Conservation (phyloP, 192 early-diverging fungal species). For the Rhizophagus sp. region DNA sequence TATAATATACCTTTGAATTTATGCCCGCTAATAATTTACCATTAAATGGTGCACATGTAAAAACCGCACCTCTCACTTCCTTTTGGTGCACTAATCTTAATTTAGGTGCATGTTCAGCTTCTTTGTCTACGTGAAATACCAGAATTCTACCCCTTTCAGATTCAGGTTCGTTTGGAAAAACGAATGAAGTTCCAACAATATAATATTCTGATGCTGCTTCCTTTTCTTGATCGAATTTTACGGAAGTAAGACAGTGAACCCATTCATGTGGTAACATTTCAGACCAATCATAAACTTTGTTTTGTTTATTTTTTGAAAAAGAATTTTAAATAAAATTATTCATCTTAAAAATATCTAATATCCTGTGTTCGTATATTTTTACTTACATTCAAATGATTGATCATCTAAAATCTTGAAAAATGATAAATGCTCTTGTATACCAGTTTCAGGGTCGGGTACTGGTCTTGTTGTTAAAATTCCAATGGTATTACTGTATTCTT, state of each 20-base stretch:
- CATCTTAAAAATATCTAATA: background rate
- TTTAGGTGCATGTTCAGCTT: constrained; percentile 44
- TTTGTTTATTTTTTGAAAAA: background rate
- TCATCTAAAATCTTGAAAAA: constrained; percentile 70
- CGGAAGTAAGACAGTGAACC: constrained; percentile 45
- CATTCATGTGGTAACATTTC: constrained; percentile 34
- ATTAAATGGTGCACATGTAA: constrained; percentile 56
- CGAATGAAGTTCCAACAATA: constrained; percentile 75
- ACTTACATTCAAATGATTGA: constrained; percentile 70
- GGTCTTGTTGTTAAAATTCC: constrained; percentile 58
- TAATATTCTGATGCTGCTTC: constrained; percentile 52
- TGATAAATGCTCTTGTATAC: background rate
- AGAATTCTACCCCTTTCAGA: constrained; percentile 80
- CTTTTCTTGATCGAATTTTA: constrained; percentile 36
- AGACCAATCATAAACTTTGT: constrained; percentile 15
- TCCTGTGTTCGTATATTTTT: no score
- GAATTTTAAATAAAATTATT: background rate
- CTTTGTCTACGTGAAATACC: constrained; percentile 42
- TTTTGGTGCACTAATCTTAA: constrained; percentile 53
- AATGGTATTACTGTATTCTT: constrained; percentile 56
- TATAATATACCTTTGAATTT: constrained; percentile 57
- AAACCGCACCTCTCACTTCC: constrained; percentile 66
- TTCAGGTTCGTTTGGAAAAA: constrained; percentile 56
- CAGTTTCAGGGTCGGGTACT: background rate
- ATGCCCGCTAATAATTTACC: constrained; percentile 68